Percentiles rank a stretch among this genome's conserved stretches.
Conservation (phyloP, 73 alveolate genomes). For the Tetrahymena thermophila region DNA sequence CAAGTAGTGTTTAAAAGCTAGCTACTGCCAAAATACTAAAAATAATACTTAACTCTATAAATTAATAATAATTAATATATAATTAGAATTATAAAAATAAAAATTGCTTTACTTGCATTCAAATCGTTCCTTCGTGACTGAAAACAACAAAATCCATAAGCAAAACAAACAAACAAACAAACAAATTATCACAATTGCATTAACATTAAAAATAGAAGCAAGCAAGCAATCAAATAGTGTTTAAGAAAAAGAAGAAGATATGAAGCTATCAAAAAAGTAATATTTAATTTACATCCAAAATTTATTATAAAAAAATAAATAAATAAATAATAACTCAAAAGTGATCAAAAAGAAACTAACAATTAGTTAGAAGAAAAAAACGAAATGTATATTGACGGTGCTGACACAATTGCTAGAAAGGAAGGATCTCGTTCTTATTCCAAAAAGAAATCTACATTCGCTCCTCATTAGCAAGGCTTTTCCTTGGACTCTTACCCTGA, state of each 20-base stretch:
- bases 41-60: neutral
- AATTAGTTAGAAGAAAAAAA: neutral
- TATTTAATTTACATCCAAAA: neutral
- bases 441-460: neutral
- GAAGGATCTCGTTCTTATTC: neutral
- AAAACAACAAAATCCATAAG: neutral
- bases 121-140: neutral
- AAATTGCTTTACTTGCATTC: neutral
- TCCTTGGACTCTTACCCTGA: neutral
- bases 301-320: neutral
- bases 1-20: neutral
- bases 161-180: neutral
- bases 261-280: neutral
- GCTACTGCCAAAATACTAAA: neutral
- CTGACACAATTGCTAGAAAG: neutral
- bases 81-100: too few relatives aligned
- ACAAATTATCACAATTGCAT: neutral
- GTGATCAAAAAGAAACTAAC: neutral
- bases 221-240: too few relatives aligned
- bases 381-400: neutral
- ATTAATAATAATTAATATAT: too few relatives aligned
- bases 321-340: neutral
- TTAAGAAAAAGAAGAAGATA: neutral
- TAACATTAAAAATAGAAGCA: neutral
- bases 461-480: neutral